phyloP scores from a whole-genome alignment of 2,329 filamentous ascomycete species.

The Penicillium sp. region DNA sequence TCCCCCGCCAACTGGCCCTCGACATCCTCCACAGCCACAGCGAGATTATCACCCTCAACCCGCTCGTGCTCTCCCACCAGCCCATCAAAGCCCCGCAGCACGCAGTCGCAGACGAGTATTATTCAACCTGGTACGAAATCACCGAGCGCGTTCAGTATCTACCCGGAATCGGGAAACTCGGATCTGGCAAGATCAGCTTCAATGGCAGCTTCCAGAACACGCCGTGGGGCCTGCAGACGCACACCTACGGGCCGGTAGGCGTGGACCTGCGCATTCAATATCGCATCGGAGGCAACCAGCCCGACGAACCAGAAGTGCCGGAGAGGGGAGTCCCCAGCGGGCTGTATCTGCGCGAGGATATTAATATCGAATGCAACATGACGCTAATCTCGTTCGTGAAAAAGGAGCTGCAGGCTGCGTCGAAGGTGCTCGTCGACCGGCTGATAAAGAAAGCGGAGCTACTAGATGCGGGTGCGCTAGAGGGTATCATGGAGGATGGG shows the following conservation, averaged over 20 bases:
- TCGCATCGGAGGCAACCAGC: slow-evolving; percentile 69
- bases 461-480: slow-evolving; percentile 26
- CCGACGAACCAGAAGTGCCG: slow-evolving; percentile 64
- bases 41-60: slow-evolving; percentile 86
- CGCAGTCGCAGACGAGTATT: slow-evolving; percentile 67
- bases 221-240: slow-evolving; percentile 71
- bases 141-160: slow-evolving; percentile 76
- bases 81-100: slow-evolving; percentile 65
- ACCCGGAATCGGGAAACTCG: slow-evolving; percentile 57
- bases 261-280: slow-evolving; percentile 77
- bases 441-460: slow-evolving; percentile 54
- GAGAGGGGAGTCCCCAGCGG: slow-evolving; percentile 67
- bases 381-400: slow-evolving; percentile 75
- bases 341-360: slow-evolving; percentile 80
- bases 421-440: slow-evolving; percentile 67
- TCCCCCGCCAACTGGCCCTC: slow-evolving; percentile 69
- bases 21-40: slow-evolving; percentile 73
- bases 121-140: slow-evolving; percentile 73
- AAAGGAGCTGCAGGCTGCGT: slow-evolving; percentile 75
- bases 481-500: slow-evolving; percentile 19
- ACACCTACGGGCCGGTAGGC: slow-evolving; percentile 78
- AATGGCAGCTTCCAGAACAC: slow-evolving; percentile 78
- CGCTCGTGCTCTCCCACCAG: slow-evolving; percentile 71
- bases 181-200: slow-evolving; percentile 69
- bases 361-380: slow-evolving; percentile 77